A percentile compares a stretch with the other conserved stretches of the same genome.
phyloP scores from a whole-genome alignment of 257 asterid genomes.

The Leptodermis oblonga region DNA sequence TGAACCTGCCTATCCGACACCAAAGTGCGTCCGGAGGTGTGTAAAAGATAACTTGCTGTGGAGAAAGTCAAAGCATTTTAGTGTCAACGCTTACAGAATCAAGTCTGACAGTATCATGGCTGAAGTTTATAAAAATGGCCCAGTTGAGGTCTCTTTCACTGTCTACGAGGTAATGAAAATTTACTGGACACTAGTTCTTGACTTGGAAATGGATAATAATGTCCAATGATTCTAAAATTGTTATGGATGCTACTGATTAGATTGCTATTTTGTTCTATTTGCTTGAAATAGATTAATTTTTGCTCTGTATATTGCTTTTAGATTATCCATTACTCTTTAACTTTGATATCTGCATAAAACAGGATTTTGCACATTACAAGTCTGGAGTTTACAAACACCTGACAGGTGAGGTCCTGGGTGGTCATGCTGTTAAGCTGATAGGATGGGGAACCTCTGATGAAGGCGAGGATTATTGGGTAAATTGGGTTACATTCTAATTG shows the following conservation, averaged over 20 bases:
- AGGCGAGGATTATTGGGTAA: constrained; percentile 95
- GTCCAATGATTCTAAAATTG: background rate
- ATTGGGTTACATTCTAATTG: background rate
- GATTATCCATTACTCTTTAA: background rate
- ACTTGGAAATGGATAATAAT: background rate
- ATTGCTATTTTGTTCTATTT: background rate
- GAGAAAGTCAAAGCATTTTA: constrained; percentile 67
- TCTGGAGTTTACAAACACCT: constrained; percentile 90
- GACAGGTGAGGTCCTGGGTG: constrained; percentile 73
- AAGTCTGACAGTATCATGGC: constrained; percentile 78
- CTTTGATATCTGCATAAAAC: constrained; percentile 11
- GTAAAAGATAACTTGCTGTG: constrained; percentile 63
- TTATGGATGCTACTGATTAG: background rate
- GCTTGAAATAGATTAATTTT: background rate
- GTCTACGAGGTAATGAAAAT: constrained; percentile 73
- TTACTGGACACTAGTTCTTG: background rate
- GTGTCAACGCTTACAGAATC: constrained; percentile 52
- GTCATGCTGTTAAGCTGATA: constrained; percentile 90
- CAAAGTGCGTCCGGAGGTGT: constrained; percentile 64
- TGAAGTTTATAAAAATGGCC: constrained; percentile 76
- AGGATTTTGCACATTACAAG: constrained; percentile 91
- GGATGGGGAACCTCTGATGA: constrained; percentile 88
- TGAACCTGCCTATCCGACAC: constrained; percentile 88
- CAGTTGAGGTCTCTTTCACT: constrained; percentile 89
- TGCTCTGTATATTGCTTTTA: background rate